A percentile compares a stretch with the other conserved stretches of the same genome.
phyloP scores from a whole-genome alignment of 208 protist species.

The Angomonas ambiguus region DNA sequence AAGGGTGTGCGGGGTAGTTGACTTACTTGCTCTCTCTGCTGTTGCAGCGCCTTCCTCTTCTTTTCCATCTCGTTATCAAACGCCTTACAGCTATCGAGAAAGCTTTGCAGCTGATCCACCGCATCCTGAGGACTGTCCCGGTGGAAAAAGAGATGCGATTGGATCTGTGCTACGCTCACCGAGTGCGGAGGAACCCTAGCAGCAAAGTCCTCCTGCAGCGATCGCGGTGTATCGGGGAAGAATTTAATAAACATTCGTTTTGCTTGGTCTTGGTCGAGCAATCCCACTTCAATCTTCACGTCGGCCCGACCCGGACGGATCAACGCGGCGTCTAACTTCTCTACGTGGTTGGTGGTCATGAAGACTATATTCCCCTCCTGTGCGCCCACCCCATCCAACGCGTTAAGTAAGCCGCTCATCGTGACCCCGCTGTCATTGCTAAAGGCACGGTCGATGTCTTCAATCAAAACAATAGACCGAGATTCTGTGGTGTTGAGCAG shows the following conservation, averaged over 20 bases:
- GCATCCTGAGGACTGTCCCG: slow-evolving; percentile 60
- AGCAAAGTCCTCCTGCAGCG: slow-evolving; percentile 36
- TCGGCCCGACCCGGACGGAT: slow-evolving; percentile 94
- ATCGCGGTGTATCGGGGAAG: slow-evolving; percentile 43
- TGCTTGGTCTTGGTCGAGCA: slow-evolving; percentile 60
- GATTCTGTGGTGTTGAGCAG: slow-evolving; percentile 85
- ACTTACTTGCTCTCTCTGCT: slow-evolving; percentile 22
- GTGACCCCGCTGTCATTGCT: slow-evolving; percentile 82
- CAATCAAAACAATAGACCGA: slow-evolving; percentile 90
- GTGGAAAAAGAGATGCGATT: slow-evolving; percentile 93
- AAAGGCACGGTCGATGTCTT: slow-evolving; percentile 96
- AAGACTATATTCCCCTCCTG: slow-evolving; percentile 95
- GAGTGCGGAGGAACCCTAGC: slow-evolving; percentile 26
- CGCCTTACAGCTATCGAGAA: slow-evolving; percentile 28
- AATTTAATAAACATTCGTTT: slow-evolving; percentile 86
- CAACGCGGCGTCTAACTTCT: slow-evolving; percentile 90
- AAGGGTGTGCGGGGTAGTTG: slow-evolving; percentile 26
- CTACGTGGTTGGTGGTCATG: slow-evolving; percentile 97
- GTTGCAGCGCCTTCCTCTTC: slow-evolving; percentile 28
- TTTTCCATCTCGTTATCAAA: slow-evolving; percentile 53
- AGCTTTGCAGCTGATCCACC: slow-evolving; percentile 33
- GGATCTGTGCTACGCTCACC: slow-evolving; percentile 88
- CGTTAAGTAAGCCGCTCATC: slow-evolving; percentile 95
- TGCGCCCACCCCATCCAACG: slow-evolving; percentile 93
- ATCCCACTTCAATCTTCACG: slow-evolving; percentile 86